Evolutionary conservation across 345 rosid genomes (phyloP).

Genomic region (Citrus sinensis): DVS_A1.0 CM039165.1:35421501-35422000

Average conservation of each 20-base stretch:
- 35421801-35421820: conserved; percentile 30
- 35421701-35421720: conserved; percentile 44
- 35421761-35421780: conserved; percentile 48
- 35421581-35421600: background rate
- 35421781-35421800: conserved; percentile 14
- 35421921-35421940: conserved; percentile 10
- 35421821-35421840: conserved; percentile 16
- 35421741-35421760: conserved; percentile 65
- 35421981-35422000: conserved; percentile 34
- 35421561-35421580: background rate
- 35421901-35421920: conserved; percentile 26
- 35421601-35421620: background rate
- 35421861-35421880: conserved; percentile 56
- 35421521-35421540: background rate
- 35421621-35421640: background rate
- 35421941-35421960: conserved; percentile 25
- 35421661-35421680: conserved; percentile 12
- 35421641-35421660: no score
- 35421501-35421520: background rate
- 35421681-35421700: conserved; percentile 35
- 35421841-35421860: conserved; percentile 21
- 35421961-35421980: conserved; percentile 54
- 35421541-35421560: background rate
- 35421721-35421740: conserved; percentile 48
- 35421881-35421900: conserved; percentile 25